Percentiles rank a stretch among this genome's conserved stretches.
phyloP scores from a whole-genome alignment of 129 eudicot species.

The Flaveria robusta region DNA sequence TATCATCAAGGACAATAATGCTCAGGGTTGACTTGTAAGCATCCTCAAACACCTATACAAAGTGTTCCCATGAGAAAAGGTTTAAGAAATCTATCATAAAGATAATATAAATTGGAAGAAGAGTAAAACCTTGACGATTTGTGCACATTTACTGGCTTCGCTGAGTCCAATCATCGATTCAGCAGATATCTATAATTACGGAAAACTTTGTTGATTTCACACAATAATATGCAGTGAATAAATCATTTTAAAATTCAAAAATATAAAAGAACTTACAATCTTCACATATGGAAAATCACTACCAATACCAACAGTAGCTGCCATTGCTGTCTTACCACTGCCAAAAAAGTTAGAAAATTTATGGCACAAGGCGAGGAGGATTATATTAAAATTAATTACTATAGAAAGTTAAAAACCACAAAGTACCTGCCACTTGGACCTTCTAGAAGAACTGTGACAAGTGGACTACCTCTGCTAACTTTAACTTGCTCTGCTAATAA shows the following conservation, averaged over 20 bases:
- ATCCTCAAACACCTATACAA: constrained; percentile 84
- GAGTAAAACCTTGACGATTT: constrained; percentile 77
- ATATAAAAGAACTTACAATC: constrained; percentile 65
- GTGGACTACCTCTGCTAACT: constrained; percentile 94
- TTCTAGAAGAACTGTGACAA: constrained; percentile 89
- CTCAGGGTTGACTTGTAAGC: constrained; percentile 94
- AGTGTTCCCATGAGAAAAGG: constrained; percentile 21
- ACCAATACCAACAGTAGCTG: constrained; percentile 94
- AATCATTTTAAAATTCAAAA: background rate
- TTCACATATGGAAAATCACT: constrained; percentile 98
- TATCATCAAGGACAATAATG: constrained; percentile 86
- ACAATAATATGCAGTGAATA: constrained; percentile 11
- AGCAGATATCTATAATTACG: constrained; percentile 73
- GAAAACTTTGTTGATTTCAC: constrained; percentile 3
- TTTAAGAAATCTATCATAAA: constrained; percentile 23
- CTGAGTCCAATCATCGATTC: constrained; percentile 99
- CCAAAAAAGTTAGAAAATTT: constrained; percentile 22
- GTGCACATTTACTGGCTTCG: constrained; percentile 94
- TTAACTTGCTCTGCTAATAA: constrained; percentile 89
- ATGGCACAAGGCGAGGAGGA: background rate
- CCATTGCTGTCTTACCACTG: constrained; percentile 99
- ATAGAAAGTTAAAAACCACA: background rate
- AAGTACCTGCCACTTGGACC: constrained; percentile 98
- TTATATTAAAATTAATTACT: constrained; percentile 4
- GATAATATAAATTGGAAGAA: constrained; percentile 1